Evolutionary conservation across 1,139 yeast genomes (phyloP), one percentile per base, ranked within the genome.

Genomic region (Magnusiomyces magnusii): DNA sequence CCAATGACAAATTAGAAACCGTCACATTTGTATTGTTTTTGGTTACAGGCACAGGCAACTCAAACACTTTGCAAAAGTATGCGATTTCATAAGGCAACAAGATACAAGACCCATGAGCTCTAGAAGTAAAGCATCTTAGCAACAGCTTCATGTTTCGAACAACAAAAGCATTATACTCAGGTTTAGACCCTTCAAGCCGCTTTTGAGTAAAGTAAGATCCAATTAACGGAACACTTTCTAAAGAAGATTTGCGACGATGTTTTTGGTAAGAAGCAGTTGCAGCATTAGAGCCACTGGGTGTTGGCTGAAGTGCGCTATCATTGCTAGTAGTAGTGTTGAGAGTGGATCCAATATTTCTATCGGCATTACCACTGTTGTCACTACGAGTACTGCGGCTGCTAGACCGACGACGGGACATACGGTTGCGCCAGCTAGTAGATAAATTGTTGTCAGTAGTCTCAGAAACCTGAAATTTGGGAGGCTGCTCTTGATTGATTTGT

Each of bases 51-150:
- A 44, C n/a, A 7, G 53, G 53, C 19, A 50, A 28, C 23, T 3
- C 23, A 5, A 50, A 28, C 10, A 31, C 23, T 31, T 50, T 50
- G 25, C 19, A 15, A 27, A 50, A 50, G 53, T 50, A 50, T 3
- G 53, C 53, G 25, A 50, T 31, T 50, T 50, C 53, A 24, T 50
- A 31, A n/a, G 53, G 41, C 24, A 34, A 13, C 5, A 31, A 28
- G 25, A 25, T 5, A 21, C n/a, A 24, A 24, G 34, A 10, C 19
- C 19, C 44, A 19, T 44, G 49, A 7, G 5, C 27, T 5, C 17
- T 5, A 9, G 27, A 17, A 17, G 25, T 17, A 34, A 50, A 50
- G 17, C n/a, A 28, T 19, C 19, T 34, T 9, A 15, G 5, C 39
- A 50, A 28, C 17, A 50, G 41, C 7, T 9, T 21, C 53, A 50